Conservation (phyloP, 805 yeast species). For the Barnettozyma botsteinii region DNA sequence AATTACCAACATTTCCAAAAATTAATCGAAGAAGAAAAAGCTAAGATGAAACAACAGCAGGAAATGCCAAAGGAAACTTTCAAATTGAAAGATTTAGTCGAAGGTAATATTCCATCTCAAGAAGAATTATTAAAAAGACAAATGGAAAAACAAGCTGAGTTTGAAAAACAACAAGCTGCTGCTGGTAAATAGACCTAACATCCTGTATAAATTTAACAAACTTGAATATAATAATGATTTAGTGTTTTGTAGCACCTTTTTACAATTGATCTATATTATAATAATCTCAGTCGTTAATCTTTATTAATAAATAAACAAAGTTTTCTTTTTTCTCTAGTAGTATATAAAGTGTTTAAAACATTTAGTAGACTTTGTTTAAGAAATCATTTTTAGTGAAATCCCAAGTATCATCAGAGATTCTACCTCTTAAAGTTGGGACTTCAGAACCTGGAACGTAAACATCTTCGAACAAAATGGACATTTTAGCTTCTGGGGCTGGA, state of each 20-base stretch:
- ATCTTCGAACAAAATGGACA: slow-evolving; percentile 93
- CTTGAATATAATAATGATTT: too few species aligned
- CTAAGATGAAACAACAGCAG: slow-evolving; percentile 54
- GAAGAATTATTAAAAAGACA: slow-evolving; percentile 50
- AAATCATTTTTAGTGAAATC: slow-evolving; percentile 51
- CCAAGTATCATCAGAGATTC: slow-evolving; percentile 95
- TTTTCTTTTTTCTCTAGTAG: background rate
- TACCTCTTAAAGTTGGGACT: slow-evolving; percentile 89
- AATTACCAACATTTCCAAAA: slow-evolving; percentile 80
- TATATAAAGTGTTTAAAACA: background rate
- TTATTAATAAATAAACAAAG: slow-evolving; percentile 1
- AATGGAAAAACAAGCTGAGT: slow-evolving; percentile 37
- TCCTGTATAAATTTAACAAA: slow-evolving; percentile 2
- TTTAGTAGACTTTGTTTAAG: slow-evolving; percentile 28
- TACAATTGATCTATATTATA: too few species aligned
- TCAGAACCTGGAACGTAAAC: slow-evolving; percentile 94
- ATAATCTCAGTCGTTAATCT: background rate
- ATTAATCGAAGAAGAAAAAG: slow-evolving; percentile 79
- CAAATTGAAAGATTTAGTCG: slow-evolving; percentile 78
- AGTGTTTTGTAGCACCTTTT: too few species aligned
- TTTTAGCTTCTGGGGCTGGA: slow-evolving; percentile 92
- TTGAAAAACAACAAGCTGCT: slow-evolving; percentile 20
- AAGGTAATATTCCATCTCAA: slow-evolving; percentile 75
- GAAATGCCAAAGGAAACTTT: slow-evolving; percentile 76
- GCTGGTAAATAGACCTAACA: slow-evolving; percentile 3